A percentile compares a stretch with the other conserved stretches of the same genome.
phyloP scores from a whole-genome alignment of 129 eudicot genomes.

The Solidago caesia region DNA sequence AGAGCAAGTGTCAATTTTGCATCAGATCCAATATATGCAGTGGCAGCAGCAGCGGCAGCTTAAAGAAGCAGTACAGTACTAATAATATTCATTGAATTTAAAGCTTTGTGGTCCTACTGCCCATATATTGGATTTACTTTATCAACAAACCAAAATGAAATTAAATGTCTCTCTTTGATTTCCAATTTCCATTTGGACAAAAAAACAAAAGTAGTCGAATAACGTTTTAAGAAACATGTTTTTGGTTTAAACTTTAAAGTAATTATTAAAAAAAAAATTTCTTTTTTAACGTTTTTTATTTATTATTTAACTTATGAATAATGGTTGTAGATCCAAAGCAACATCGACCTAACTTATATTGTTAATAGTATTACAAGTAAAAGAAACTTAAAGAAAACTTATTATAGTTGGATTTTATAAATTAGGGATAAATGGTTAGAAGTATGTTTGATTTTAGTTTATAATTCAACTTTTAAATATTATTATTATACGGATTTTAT shows the following conservation, averaged over 20 bases:
- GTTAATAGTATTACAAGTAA: too few species aligned
- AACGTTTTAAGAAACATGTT: neutral
- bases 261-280: neutral
- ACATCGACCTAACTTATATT: too few species aligned
- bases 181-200: neutral
- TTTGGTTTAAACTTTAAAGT: too few species aligned
- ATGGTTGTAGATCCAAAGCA: too few species aligned
- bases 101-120: conserved; percentile 31
- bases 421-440: too few species aligned
- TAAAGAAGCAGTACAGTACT: conserved; percentile 23
- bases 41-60: conserved; percentile 16
- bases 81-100: conserved; percentile 15
- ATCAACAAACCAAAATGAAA: neutral
- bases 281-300: too few species aligned
- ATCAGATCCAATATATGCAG: conserved; percentile 36
- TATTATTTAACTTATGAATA: too few species aligned
- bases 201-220: neutral
- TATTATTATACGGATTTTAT: too few species aligned
- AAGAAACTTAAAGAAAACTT: too few species aligned
- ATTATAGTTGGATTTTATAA: too few species aligned
- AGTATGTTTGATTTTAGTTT: too few species aligned
- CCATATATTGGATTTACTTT: neutral
- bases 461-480: too few species aligned
- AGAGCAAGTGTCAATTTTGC: conserved; percentile 37
- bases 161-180: neutral